These are phyloP conservation scores for Xerocomellus amylosporus DNA, from an alignment of 768 basidiomycete species.

Conservation along the genomic window DNA sequence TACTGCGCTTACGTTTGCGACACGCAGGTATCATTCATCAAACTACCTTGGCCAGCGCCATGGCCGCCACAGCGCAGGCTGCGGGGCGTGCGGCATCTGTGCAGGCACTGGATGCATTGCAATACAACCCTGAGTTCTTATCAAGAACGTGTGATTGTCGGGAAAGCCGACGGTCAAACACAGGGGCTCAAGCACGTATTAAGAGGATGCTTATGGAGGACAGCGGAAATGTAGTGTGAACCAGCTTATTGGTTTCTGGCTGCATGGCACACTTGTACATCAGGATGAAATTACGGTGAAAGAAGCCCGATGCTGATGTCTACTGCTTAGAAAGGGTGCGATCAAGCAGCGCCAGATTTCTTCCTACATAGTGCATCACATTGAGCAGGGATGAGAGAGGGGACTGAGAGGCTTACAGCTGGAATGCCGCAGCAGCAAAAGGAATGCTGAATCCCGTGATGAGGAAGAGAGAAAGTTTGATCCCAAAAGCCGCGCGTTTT, in stretches of 20 bases:
- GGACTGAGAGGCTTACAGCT: slow-evolving; percentile 50
- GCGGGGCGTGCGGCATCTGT: slow-evolving; percentile 62
- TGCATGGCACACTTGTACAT: slow-evolving; percentile 8
- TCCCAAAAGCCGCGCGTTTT: slow-evolving; percentile 45
- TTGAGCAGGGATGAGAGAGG: neutral
- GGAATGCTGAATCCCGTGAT: slow-evolving; percentile 62
- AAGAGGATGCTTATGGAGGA: slow-evolving; percentile 28
- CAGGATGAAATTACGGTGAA: neutral
- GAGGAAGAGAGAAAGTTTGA: slow-evolving; percentile 39
- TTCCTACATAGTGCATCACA: slow-evolving; percentile 35
- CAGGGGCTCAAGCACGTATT: slow-evolving; percentile 38
- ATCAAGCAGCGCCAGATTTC: slow-evolving; percentile 33
- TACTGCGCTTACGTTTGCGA: slow-evolving; percentile 16
- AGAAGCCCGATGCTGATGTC: neutral
- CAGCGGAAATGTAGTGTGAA: slow-evolving; percentile 16
- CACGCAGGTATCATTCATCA: slow-evolving; percentile 65
- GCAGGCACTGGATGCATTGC: slow-evolving; percentile 66
- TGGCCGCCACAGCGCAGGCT: slow-evolving; percentile 46
- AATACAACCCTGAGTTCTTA: slow-evolving; percentile 62
- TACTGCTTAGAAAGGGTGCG: slow-evolving; percentile 8
- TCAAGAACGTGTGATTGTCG: slow-evolving; percentile 67
- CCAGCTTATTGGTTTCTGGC: neutral
- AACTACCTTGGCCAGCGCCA: slow-evolving; percentile 56
- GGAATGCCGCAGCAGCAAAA: slow-evolving; percentile 57
- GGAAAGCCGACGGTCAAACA: slow-evolving; percentile 31